Evolutionary conservation across 441 rosid genomes (phyloP), one percentile per base, ranked within the genome.

Genomic region (Adansonia madagascariensis): DNA sequence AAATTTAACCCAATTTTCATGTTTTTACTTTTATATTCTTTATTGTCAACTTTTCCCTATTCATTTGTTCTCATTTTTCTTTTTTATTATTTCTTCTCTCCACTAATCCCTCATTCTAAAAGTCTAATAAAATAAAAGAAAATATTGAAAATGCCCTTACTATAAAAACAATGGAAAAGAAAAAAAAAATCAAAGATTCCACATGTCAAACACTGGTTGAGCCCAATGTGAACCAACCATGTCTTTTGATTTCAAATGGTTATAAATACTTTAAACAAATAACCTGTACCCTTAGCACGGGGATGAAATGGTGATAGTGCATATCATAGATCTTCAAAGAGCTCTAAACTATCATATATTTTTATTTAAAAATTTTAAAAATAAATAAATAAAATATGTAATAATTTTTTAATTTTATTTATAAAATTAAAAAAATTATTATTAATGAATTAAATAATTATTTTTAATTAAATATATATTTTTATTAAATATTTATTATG

Each of bases 231-330:
- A 61, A 61, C 66, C 43, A 61, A 61, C n/a, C 66, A 61, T 5
- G 43, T 61, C 43, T 61, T 61, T 27, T 10, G 35, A 60, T 60
- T 60, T 60, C 65, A 55, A 6, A 55, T 55, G 59, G 59, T 55
- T 55, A 55, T 55, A 60, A 78, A 73, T 68, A 65, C 74, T 65
- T 65, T 8, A 65, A 57, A 62, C 56, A 68, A 55, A 64, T 31
- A 43, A 75, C 47, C 52, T 31, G 35, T 64, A 46, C 66, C 76
- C 60, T 65, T 41, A 41, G 41, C 53, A 9, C 14, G 56, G 44
- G 67, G 8, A 35, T 27, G 53, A 17, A 39, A 50, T 70, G 66
- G 44, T 39, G 2, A 22, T 49, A 53, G 75, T 67, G 24, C 71
- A 35, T 44, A 78, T 31, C 46, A 14, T 60, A 31, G 44, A 56